Conservation (phyloP, 75 land plant species). For the Cunninghamia lanceolata region DNA sequence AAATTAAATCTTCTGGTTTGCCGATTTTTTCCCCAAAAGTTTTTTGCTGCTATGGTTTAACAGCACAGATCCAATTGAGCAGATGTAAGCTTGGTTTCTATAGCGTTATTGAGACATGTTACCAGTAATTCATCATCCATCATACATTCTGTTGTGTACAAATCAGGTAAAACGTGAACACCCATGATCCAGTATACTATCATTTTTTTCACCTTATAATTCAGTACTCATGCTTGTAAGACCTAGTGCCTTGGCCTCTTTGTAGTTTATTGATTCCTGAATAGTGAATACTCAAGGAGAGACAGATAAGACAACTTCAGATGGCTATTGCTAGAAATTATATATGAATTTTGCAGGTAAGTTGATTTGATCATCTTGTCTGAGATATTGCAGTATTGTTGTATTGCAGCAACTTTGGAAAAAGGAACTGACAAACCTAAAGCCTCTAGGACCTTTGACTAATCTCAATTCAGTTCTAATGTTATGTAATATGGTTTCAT, state of each 20-base stretch:
- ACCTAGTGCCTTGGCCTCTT: too few relatives aligned
- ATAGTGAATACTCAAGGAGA: too few relatives aligned
- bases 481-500: too few relatives aligned
- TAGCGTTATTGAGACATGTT: background rate
- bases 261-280: too few relatives aligned
- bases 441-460: constrained; percentile 32
- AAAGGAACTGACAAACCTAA: constrained; percentile 25
- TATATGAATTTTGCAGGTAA: background rate
- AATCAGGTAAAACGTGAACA: background rate
- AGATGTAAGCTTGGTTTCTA: background rate
- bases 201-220: background rate
- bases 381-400: background rate
- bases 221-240: too few relatives aligned
- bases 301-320: background rate
- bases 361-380: background rate
- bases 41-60: too few relatives aligned
- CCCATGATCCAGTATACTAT: background rate
- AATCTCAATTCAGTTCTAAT: constrained; percentile 13
- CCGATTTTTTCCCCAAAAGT: too few relatives aligned
- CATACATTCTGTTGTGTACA: background rate
- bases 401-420: constrained; percentile 51
- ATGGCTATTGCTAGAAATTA: background rate
- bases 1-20: too few relatives aligned
- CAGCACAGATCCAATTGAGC: background rate
- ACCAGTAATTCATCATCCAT: background rate